Base-by-base conservation (phyloP, 1,139 yeast species). In the Blastobotrys apis region DNA sequence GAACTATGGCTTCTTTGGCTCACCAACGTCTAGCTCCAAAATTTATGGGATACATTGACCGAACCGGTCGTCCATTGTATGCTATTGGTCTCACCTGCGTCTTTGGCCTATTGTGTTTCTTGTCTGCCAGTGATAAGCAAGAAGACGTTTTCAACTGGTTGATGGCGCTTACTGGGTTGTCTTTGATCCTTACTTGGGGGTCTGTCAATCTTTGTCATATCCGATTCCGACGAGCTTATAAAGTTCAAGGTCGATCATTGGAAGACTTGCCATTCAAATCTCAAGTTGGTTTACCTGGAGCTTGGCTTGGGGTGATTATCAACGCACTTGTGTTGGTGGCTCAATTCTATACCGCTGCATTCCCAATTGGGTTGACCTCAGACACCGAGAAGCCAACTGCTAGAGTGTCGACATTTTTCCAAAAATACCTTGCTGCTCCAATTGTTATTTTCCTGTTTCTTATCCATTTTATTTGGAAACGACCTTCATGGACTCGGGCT, bases 141-240 rank as follows among this genome's bases (percentile, higher is more conserved):
- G 79, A 74, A 51, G 75, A 71, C 21, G 83, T 85, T 20, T 86
- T 87, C 67, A 72, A 71, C 56, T 87, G 95, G 95, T 69, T 85
- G 60, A 68, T 84, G 59, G 84, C 94, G 17, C 69, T 86, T 44
- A 82, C 94, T 17, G 92, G 94, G 48, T 74, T 84, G 54, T 81
- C 90, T 33, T 80, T 92, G 1, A 71, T 86, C 47, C 83, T 84
- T 64, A 83, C 92, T 17, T 85, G 94, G 94, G 79, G 80, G 29
- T 72, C 81, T 29, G 83, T 87, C 56, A 80, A 83, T 60, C 61
- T 81, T 46, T 80, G 87, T 55, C 94, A 81, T 56, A 71, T 85
- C 52, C 75, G 95, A 62, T 86, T 85, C 67, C 81, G 95, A 71
- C 64, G 73, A 43, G 95, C 94, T 2, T 72, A 87, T 69, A 62